A percentile compares a stretch with the other conserved stretches of the same genome.
phyloP scores from a whole-genome alignment of 2,329 filamentous ascomycete genomes.

The Ceratocystis albifundus region DNA sequence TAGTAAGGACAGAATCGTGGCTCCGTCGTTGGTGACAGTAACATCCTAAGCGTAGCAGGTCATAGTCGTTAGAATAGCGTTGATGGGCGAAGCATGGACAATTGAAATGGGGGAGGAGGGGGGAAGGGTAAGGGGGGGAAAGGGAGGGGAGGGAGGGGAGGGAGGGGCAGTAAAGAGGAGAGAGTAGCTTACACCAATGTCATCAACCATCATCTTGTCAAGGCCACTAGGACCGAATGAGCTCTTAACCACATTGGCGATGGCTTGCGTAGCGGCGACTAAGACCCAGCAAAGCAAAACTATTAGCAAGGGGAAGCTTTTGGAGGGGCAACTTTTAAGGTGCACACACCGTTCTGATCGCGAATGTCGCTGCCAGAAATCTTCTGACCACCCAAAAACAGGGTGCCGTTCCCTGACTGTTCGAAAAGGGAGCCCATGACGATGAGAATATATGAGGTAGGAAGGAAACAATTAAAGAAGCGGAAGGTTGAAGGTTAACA shows the following conservation, averaged over 20 bases:
- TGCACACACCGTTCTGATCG: slow-evolving; percentile 73
- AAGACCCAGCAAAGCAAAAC: slow-evolving; percentile 19
- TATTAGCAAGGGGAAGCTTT: slow-evolving; percentile 16
- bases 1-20: slow-evolving; percentile 86
- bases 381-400: slow-evolving; percentile 95
- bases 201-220: slow-evolving; percentile 99
- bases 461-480: slow-evolving; percentile 18
- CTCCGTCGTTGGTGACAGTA: slow-evolving; percentile 96
- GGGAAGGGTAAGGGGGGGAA: neutral
- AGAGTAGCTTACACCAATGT: slow-evolving; percentile 64
- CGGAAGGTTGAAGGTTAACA: slow-evolving; percentile 9
- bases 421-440: slow-evolving; percentile 92
- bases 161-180: neutral
- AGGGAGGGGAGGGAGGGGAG: neutral
- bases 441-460: slow-evolving; percentile 21
- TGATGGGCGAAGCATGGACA: slow-evolving; percentile 22
- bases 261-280: slow-evolving; percentile 92
- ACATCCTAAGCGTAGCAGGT: slow-evolving; percentile 54
- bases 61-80: neutral
- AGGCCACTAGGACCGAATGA: slow-evolving; percentile 94
- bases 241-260: slow-evolving; percentile 97
- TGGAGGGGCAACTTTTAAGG: slow-evolving; percentile 25
- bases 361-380: slow-evolving; percentile 93
- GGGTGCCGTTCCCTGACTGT: slow-evolving; percentile 84
- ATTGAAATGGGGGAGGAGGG: neutral